Percentiles rank a stretch among this genome's conserved stretches.
Conservation (phyloP, 257 asterid genomes). For the Ilex asprella region DNA sequence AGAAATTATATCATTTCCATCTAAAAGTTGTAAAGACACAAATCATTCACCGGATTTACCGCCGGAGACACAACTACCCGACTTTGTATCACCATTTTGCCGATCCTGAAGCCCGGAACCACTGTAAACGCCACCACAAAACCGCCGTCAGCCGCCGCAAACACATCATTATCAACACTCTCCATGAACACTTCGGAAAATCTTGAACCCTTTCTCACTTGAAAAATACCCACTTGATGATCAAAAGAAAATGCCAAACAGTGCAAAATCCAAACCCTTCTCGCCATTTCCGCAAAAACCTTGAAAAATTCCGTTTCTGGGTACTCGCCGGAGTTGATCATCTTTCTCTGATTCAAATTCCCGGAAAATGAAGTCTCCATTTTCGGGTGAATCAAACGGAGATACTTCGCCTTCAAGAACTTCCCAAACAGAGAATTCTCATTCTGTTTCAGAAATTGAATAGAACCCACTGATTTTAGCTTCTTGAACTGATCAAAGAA, state of each 20-base stretch:
- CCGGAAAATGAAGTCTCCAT: conserved; percentile 90
- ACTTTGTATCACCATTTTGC: conserved; percentile 76
- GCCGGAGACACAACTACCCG: conserved; percentile 39
- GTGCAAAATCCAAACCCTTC: conserved; percentile 75
- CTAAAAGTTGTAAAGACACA: no score
- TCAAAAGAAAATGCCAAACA: conserved; percentile 62
- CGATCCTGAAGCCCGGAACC: conserved; percentile 89
- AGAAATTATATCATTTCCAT: no score
- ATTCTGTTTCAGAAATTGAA: conserved; percentile 48
- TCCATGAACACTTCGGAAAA: conserved; percentile 90
- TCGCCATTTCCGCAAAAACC: conserved; percentile 81
- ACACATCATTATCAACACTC: conserved; percentile 58
- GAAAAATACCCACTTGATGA: conserved; percentile 54
- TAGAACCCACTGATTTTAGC: conserved; percentile 37
- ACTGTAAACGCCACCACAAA: conserved; percentile 59
- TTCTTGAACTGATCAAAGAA: conserved; percentile 57
- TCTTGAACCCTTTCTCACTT: conserved; percentile 37
- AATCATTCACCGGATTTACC: no score
- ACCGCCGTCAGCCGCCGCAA: conserved; percentile 31
- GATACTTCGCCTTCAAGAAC: conserved; percentile 65
- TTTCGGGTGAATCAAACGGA: conserved; percentile 73
- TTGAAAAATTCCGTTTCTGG: conserved; percentile 89
- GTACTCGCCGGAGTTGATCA: conserved; percentile 65
- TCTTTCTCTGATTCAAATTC: conserved; percentile 67
- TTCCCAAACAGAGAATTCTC: conserved; percentile 53